Conservation (phyloP, 2,329 filamentous ascomycete species). For the Allantophomopsis lycopodina region DNA sequence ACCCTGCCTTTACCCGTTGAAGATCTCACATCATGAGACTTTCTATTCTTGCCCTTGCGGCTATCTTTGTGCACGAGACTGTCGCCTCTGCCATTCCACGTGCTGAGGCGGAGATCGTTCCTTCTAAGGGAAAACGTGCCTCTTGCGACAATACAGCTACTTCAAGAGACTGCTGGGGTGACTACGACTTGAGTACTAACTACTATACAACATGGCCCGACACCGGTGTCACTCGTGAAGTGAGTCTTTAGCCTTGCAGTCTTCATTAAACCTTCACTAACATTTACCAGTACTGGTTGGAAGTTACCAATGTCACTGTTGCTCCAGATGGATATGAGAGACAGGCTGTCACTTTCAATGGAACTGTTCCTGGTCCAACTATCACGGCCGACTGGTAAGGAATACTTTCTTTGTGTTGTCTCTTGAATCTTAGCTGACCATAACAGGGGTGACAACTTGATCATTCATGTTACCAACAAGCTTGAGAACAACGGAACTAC, state of each 20-base stretch:
- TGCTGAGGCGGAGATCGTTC: too few relatives aligned
- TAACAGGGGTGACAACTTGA: too few relatives aligned
- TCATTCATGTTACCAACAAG: too few relatives aligned
- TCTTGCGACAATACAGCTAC: slow-evolving; percentile 2
- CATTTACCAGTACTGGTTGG: slow-evolving; percentile 21
- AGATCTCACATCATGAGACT: too few relatives aligned
- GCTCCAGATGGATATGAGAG: slow-evolving; percentile 27
- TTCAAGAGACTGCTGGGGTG: slow-evolving; percentile 5
- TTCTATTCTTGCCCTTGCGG: too few relatives aligned
- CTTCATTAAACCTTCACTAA: too few relatives aligned
- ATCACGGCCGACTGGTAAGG: slow-evolving; percentile 6
- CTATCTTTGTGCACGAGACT: too few relatives aligned
- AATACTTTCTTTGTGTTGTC: too few relatives aligned
- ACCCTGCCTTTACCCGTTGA: too few relatives aligned
- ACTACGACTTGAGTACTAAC: slow-evolving; percentile 6
- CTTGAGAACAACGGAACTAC: slow-evolving; percentile 1
- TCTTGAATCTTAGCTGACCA: too few relatives aligned
- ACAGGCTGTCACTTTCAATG: slow-evolving; percentile 26
- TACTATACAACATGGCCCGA: slow-evolving; percentile 5
- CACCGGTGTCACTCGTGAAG: slow-evolving; percentile 10
- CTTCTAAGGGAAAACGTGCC: too few relatives aligned
- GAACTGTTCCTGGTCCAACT: slow-evolving; percentile 27
- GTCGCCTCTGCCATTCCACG: too few relatives aligned
- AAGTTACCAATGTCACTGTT: slow-evolving; percentile 25
- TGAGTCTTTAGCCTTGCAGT: neutral